Evolutionary conservation across 2,329 filamentous ascomycete genomes (phyloP).

Genomic region (Moelleriella libera): DNA sequence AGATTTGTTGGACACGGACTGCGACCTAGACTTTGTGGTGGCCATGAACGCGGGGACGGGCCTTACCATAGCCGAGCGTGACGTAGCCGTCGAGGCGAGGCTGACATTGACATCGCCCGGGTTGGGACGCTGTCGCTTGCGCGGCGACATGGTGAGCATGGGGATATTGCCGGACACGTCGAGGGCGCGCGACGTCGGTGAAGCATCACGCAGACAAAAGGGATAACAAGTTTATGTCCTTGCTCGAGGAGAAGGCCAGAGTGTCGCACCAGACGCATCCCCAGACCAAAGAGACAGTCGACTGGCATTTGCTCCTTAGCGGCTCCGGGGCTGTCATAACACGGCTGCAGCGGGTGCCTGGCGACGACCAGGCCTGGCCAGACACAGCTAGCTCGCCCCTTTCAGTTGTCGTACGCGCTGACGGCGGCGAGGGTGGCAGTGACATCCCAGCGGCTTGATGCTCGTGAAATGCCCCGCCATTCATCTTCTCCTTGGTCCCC

Average conservation of each 20-base stretch:
- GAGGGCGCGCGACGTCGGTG: too few species aligned
- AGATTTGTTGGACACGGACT: constrained; percentile 1
- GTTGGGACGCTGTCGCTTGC: constrained; percentile 18
- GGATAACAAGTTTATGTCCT: too few species aligned
- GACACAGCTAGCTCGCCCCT: too few species aligned
- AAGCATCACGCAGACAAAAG: too few species aligned
- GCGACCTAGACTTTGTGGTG: neutral
- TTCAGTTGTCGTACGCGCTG: too few species aligned
- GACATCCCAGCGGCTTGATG: too few species aligned
- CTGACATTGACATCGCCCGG: constrained; percentile 10
- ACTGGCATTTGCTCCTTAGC: neutral
- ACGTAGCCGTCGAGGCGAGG: constrained; percentile 7
- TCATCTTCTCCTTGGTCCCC: too few species aligned
- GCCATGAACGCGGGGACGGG: neutral
- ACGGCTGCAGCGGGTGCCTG: neutral
- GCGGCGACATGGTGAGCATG: constrained; percentile 14
- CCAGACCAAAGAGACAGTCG: neutral
- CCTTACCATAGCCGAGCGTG: neutral
- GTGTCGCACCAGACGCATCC: neutral
- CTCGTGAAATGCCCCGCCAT: too few species aligned
- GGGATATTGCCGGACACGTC: neutral
- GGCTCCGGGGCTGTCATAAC: neutral
- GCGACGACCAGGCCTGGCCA: too few species aligned
- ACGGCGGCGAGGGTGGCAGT: too few species aligned
- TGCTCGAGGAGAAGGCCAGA: too few species aligned